Percentiles rank a stretch among this genome's conserved stretches.
phyloP scores from a whole-genome alignment of 2,329 filamentous ascomycete species.

The Lecanicillium sp. region DNA sequence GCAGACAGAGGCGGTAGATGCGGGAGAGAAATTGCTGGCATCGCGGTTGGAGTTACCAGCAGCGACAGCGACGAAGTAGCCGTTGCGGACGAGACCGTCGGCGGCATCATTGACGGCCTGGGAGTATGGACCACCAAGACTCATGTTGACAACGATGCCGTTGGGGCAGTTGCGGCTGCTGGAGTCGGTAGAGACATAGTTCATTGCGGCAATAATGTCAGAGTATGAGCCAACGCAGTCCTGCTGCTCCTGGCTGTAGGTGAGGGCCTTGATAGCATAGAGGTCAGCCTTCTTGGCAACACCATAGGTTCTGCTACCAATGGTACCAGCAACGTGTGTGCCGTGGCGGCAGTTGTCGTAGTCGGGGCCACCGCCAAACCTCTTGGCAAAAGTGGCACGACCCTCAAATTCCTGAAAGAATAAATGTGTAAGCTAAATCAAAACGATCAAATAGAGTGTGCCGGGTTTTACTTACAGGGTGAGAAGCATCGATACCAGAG shows the following conservation, averaged over 20 bases:
- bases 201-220: conserved; percentile 40
- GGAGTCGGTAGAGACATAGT: conserved; percentile 32
- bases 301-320: conserved; percentile 46
- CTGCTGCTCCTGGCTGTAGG: conserved; percentile 13
- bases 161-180: conserved; percentile 24
- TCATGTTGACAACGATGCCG: conserved; percentile 41
- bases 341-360: conserved; percentile 47
- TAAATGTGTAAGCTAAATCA: background rate
- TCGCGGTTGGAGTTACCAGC: conserved; percentile 39
- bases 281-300: conserved; percentile 45
- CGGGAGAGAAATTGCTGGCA: conserved; percentile 36
- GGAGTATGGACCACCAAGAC: conserved; percentile 46
- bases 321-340: conserved; percentile 47
- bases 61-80: conserved; percentile 41
- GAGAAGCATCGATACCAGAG: conserved; percentile 24
- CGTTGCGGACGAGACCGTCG: conserved; percentile 61
- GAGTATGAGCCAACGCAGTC: conserved; percentile 12
- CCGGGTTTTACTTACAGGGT: conserved; percentile 18
- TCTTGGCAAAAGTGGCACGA: conserved; percentile 36
- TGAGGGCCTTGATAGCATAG: conserved; percentile 45
- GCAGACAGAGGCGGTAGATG: conserved; percentile 38
- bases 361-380: conserved; percentile 32
- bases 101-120: conserved; percentile 80
- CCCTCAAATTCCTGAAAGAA: conserved; percentile 31
- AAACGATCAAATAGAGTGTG: background rate